Conservation (phyloP, 495 filamentous ascomycete species). For the Aspergillus homomorphus region DNA sequence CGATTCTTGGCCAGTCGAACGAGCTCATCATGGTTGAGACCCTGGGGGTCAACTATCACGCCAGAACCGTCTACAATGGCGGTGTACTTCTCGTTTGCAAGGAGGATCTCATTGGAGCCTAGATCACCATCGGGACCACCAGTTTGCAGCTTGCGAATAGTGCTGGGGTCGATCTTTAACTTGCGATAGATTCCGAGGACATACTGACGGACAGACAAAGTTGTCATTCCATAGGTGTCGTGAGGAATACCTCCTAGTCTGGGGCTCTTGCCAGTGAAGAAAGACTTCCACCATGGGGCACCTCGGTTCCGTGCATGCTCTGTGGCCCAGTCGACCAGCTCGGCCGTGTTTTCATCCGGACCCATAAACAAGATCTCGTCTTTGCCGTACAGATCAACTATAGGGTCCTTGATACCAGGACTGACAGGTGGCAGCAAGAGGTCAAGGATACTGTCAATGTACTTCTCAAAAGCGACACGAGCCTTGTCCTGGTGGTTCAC, state of each 20-base stretch:
- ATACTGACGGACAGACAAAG: conserved; percentile 91
- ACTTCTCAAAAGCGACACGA: conserved; percentile 93
- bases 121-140: conserved; percentile 96
- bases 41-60: conserved; percentile 89
- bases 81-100: conserved; percentile 91
- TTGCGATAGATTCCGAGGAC: conserved; percentile 97
- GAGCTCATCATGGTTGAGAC: conserved; percentile 80
- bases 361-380: conserved; percentile 98
- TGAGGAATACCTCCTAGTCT: conserved; percentile 95
- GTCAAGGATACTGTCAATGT: conserved; percentile 97
- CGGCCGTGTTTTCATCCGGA: conserved; percentile 97
- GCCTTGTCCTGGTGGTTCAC: conserved; percentile 90
- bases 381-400: conserved; percentile 90
- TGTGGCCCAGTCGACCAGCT: conserved; percentile 96
- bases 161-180: conserved; percentile 77
- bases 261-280: conserved; percentile 98
- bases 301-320: conserved; percentile 85
- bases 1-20: conserved; percentile 80
- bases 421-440: conserved; percentile 83
- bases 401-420: conserved; percentile 97
- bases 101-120: conserved; percentile 94
- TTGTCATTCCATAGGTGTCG: conserved; percentile 96
- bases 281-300: conserved; percentile 99
- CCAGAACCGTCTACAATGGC: conserved; percentile 93
- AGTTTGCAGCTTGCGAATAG: conserved; percentile 90